phyloP scores from a whole-genome alignment of 257 asterid genomes.

The Henckelia pumila region DNA sequence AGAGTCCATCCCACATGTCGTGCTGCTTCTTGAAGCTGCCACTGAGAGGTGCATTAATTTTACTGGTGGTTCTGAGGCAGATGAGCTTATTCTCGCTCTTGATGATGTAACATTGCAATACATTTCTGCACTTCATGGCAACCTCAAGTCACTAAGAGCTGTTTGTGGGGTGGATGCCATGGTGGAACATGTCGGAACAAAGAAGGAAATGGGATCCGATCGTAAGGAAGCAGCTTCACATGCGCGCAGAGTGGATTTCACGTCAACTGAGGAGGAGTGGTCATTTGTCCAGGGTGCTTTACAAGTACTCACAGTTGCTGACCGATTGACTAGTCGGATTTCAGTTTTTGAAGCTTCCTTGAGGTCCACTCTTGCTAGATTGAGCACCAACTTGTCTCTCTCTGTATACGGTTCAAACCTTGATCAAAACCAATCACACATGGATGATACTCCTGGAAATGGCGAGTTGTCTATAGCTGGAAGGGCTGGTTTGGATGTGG shows the following conservation, averaged over 20 bases:
- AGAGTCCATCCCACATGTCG: conserved; percentile 89
- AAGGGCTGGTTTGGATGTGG: conserved; percentile 86
- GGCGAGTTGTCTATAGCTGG: conserved; percentile 72
- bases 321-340: conserved; percentile 80
- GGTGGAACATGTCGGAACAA: conserved; percentile 47
- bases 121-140: conserved; percentile 84
- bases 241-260: conserved; percentile 64
- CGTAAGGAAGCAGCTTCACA: conserved; percentile 65
- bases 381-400: conserved; percentile 77
- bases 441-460: conserved; percentile 53
- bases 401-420: conserved; percentile 60
- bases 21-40: conserved; percentile 89
- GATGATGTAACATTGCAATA: conserved; percentile 86
- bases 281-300: conserved; percentile 96
- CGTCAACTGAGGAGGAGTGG: conserved; percentile 94
- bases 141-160: conserved; percentile 74
- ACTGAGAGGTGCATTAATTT: conserved; percentile 91
- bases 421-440: conserved; percentile 57
- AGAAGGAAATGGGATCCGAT: conserved; percentile 76
- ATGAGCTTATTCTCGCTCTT: conserved; percentile 79
- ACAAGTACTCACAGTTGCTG: conserved; percentile 93
- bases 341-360: conserved; percentile 96
- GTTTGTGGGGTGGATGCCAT: conserved; percentile 78
- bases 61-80: conserved; percentile 96
- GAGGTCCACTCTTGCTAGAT: conserved; percentile 89